A percentile compares a stretch with the other conserved stretches of the same genome.
Evolutionary conservation across 2,329 filamentous ascomycete species (phyloP).

Genomic region (Pseudofabraea citricarpa): DNA sequence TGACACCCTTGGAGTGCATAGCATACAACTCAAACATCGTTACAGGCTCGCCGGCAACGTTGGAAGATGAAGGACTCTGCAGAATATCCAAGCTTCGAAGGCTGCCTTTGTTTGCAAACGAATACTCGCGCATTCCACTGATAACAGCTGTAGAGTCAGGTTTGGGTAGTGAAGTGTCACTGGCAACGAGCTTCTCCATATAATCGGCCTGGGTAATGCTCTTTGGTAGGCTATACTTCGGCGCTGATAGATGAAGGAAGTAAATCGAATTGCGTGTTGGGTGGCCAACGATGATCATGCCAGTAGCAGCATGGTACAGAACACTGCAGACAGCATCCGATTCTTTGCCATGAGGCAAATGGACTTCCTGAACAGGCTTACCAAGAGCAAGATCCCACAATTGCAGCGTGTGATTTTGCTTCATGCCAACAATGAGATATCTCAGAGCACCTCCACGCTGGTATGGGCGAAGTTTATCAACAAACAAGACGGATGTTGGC

Average conservation of each 20-base stretch:
- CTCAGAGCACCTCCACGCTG: slow-evolving; percentile 83
- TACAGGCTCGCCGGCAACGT: slow-evolving; percentile 58
- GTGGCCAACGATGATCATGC: slow-evolving; percentile 92
- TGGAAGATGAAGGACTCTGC: slow-evolving; percentile 61
- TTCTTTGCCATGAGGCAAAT: slow-evolving; percentile 92
- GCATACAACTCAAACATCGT: slow-evolving; percentile 91
- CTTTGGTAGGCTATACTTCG: slow-evolving; percentile 77
- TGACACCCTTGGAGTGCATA: slow-evolving; percentile 97
- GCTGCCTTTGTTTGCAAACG: slow-evolving; percentile 78
- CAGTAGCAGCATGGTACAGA: slow-evolving; percentile 85
- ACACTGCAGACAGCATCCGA: slow-evolving; percentile 98
- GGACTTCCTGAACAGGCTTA: slow-evolving; percentile 95
- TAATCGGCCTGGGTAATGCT: slow-evolving; percentile 84
- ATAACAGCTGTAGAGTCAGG: slow-evolving; percentile 96
- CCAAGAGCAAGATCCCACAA: slow-evolving; percentile 95
- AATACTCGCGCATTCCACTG: slow-evolving; percentile 94
- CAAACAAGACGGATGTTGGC: slow-evolving; percentile 91
- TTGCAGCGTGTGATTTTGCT: slow-evolving; percentile 98
- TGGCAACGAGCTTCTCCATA: slow-evolving; percentile 70
- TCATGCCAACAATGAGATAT: slow-evolving; percentile 96
- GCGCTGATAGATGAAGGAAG: slow-evolving; percentile 91
- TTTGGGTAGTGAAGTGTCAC: slow-evolving; percentile 69
- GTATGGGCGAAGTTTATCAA: slow-evolving; percentile 94
- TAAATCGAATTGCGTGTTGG: slow-evolving; percentile 97
- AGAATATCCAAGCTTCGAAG: slow-evolving; percentile 89